Evolutionary conservation across 2,329 filamentous ascomycete species (phyloP), one percentile per base, ranked within the genome.

Genomic region (Fusarium fracticaudum): DNA sequence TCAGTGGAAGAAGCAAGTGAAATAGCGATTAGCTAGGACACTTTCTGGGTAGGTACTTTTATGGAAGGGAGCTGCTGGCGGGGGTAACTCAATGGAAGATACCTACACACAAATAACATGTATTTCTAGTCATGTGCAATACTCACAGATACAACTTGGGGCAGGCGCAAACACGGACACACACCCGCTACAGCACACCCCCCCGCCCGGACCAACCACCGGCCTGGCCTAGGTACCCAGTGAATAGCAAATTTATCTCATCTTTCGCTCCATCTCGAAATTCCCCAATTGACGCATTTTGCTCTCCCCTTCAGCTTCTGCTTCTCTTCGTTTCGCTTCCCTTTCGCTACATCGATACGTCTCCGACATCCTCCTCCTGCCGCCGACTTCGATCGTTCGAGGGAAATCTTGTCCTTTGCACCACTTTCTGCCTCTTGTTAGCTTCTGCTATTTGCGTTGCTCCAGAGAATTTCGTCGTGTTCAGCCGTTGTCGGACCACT

Each of bases 221-320:
- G 74, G 76, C 50, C 71, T 73, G 74, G 76, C 51, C 71, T 75
- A 73, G 76, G 72, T 68, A 71, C 44, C 53, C 55, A 64, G 38
- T 58, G 60, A 58, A 69, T 77, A 78, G 74, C 76, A 78, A 78
- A 78, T 75, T 78, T 78, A 78, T 78, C 69, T 77, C 73, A 75
- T 76, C 76, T 78, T 76, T 76, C 72, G 66, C 69, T 75, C 74
- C 65, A 71, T 72, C 69, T 74, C 62, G 76, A 75, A 74, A 70
- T 76, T 73, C 72, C 66, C 71, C 76, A 78, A 78, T 78, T 78
- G 75, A 78, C 76, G 73, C 75, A 77, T 75, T 73, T 78, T 63
- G 58, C 58, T 70, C 68, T 69, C 65, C 64, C 66, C 68, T 64
- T 66, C 48, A 63, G 59, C 64, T 57, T 69, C 57, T 48, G 53